A percentile compares a stretch with the other conserved stretches of the same genome.
Conservation (phyloP, 2,329 filamentous ascomycete genomes). For the Fusarium citri region DNA sequence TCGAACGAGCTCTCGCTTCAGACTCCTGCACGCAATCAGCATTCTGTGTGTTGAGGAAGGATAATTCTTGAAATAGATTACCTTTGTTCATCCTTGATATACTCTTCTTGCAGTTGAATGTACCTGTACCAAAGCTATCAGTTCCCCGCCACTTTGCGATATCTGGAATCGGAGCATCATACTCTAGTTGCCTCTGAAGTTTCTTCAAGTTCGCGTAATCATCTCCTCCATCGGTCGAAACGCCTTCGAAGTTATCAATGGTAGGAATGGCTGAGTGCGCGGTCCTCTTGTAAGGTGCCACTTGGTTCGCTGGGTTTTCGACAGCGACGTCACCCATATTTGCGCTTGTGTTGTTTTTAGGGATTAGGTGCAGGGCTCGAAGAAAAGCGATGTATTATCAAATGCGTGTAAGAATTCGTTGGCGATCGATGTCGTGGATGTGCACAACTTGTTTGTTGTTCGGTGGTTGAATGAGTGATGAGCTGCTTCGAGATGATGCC, state of each 20-base stretch:
- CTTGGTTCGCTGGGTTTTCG: conserved; percentile 80
- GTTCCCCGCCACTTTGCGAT: conserved; percentile 9
- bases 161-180: conserved; percentile 49
- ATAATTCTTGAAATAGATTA: conserved; percentile 50
- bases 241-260: conserved; percentile 89
- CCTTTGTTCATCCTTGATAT: conserved; percentile 99
- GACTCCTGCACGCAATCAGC: conserved; percentile 69
- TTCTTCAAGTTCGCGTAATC: conserved; percentile 97
- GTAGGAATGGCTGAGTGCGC: conserved; percentile 85
- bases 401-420: conserved; percentile 2
- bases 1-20: conserved; percentile 96
- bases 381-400: neutral
- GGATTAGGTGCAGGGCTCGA: neutral
- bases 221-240: conserved; percentile 83
- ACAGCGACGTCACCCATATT: conserved; percentile 89
- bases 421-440: conserved; percentile 22
- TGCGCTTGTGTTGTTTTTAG: conserved; percentile 29
- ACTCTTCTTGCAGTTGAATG: conserved; percentile 98
- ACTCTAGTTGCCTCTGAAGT: conserved; percentile 96
- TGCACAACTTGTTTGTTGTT: conserved; percentile 28
- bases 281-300: conserved; percentile 84
- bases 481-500: conserved; percentile 45
- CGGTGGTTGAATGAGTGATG: conserved; percentile 33
- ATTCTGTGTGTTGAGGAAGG: neutral
- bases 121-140: conserved; percentile 66